phyloP scores from a whole-genome alignment of 2,329 filamentous ascomycete species.

The Hymenoscyphus linearis region DNA sequence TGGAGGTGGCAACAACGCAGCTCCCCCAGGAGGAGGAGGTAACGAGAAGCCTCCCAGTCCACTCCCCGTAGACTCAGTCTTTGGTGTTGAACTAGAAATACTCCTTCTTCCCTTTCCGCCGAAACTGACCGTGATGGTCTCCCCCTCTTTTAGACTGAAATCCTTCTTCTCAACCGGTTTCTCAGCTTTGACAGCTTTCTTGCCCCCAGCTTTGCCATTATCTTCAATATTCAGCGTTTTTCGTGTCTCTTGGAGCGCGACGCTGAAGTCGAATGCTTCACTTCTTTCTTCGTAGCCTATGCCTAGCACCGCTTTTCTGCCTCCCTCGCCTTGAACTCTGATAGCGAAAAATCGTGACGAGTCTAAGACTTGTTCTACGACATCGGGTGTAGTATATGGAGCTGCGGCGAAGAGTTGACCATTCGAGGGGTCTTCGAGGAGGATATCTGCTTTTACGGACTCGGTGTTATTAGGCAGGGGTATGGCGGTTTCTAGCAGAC shows the following conservation, averaged over 20 bases:
- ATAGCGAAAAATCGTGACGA: slow-evolving; percentile 81
- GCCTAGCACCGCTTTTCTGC: slow-evolving; percentile 73
- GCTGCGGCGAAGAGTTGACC: slow-evolving; percentile 79
- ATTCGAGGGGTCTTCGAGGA: slow-evolving; percentile 69
- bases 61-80: slow-evolving; percentile 23
- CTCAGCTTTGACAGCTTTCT: slow-evolving; percentile 32
- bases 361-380: slow-evolving; percentile 74
- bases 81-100: not conserved
- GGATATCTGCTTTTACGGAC: slow-evolving; percentile 64
- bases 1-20: slow-evolving; percentile 55
- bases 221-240: slow-evolving; percentile 61
- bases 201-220: slow-evolving; percentile 28
- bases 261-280: slow-evolving; percentile 81
- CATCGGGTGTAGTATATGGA: slow-evolving; percentile 61
- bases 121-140: slow-evolving; percentile 81
- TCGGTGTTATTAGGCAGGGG: slow-evolving; percentile 38
- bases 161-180: slow-evolving; percentile 56
- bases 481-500: slow-evolving; percentile 70
- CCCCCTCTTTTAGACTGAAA: slow-evolving; percentile 81
- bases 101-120: slow-evolving; percentile 44
- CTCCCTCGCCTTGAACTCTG: slow-evolving; percentile 68
- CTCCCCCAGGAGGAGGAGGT: slow-evolving; percentile 52
- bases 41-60: slow-evolving; percentile 53
- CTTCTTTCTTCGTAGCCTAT: slow-evolving; percentile 83
- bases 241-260: slow-evolving; percentile 72